phyloP scores from a whole-genome alignment of 495 filamentous ascomycete genomes.

The Parmelia sp. region DNA sequence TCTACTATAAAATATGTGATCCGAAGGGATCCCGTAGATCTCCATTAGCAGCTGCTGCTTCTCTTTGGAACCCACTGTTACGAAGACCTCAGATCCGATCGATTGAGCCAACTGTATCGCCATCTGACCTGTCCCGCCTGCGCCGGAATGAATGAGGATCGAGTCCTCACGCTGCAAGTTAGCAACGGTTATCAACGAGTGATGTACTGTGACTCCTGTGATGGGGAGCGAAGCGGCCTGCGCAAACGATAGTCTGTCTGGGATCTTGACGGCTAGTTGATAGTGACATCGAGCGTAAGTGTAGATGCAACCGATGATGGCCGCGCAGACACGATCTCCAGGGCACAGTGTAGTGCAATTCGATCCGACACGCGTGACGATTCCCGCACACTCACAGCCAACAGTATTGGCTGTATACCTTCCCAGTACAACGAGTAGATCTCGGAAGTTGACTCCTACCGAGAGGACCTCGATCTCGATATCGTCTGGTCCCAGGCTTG shows the following conservation, averaged over 20 bases:
- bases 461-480: too few species aligned
- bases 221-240: constrained; percentile 30
- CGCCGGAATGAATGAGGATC: too few species aligned
- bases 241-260: constrained; percentile 24
- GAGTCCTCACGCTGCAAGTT: too few species aligned
- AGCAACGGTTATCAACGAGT: not conserved
- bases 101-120: constrained; percentile 47
- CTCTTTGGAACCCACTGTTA: constrained; percentile 44
- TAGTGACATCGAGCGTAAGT: too few species aligned
- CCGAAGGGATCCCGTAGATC: constrained; percentile 34
- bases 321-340: constrained; percentile 1
- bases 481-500: too few species aligned
- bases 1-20: constrained; percentile 46
- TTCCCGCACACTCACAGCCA: too few species aligned
- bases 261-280: constrained; percentile 21
- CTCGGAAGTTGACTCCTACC: too few species aligned
- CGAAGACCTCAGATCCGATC: constrained; percentile 51
- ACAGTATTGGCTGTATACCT: too few species aligned
- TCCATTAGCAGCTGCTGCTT: constrained; percentile 36
- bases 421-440: too few species aligned
- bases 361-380: too few species aligned
- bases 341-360: too few species aligned
- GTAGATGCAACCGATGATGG: too few species aligned
- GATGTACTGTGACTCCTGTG: constrained; percentile 30
- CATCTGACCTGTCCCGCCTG: constrained; percentile 43